Evolutionary conservation across 306 rosid genomes (phyloP).

Genomic region (Pyrus communis): DNA sequence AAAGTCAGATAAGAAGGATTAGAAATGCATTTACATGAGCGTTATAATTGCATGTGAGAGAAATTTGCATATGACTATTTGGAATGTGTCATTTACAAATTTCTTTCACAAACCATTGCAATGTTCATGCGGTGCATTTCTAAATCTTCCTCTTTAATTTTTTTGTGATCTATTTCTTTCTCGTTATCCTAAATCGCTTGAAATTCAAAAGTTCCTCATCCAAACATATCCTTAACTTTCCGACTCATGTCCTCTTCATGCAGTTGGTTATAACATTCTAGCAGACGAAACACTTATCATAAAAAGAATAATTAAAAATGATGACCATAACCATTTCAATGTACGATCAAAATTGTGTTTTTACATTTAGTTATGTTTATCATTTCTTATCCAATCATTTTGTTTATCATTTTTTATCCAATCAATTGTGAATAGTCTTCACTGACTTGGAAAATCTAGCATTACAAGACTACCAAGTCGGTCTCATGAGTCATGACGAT

Average conservation of each 20-base stretch:
- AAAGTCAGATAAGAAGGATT: no score
- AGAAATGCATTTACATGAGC: no score
- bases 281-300: not conserved
- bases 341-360: not conserved
- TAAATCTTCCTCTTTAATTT: no score
- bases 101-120: no score
- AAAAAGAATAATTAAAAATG: no score
- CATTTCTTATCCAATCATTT: not conserved
- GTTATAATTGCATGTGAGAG: no score
- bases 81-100: no score
- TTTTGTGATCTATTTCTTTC: no score
- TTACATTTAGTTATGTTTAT: not conserved
- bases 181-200: no score
- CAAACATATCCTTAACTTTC: not conserved
- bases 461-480: not conserved
- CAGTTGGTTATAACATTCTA: not conserved
- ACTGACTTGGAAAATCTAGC: not conserved
- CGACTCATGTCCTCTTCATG: not conserved
- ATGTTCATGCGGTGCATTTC: no score
- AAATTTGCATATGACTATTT: no score
- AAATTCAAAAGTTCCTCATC: no score
- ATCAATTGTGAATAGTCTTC: not conserved
- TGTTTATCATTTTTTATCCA: not conserved
- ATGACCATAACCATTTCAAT: not conserved
- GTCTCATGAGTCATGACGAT: not conserved